These are phyloP conservation scores for Primulina eburnea DNA, from an alignment of 257 asterid genomes.

Conservation along the genomic window DNA sequence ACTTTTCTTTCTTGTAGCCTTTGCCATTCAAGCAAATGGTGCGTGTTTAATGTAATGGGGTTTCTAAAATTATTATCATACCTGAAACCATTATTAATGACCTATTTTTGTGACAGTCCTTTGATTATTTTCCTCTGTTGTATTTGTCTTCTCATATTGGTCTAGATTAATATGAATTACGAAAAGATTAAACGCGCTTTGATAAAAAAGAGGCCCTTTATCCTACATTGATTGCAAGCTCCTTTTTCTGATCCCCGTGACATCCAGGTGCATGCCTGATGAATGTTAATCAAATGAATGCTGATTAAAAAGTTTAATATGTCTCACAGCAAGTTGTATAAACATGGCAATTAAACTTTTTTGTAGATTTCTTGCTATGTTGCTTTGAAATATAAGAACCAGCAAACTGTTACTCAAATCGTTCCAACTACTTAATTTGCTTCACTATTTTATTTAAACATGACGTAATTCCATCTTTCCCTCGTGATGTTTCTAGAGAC, in stretches of 20 bases:
- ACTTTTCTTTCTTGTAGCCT: too few species aligned
- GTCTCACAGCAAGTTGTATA: background rate
- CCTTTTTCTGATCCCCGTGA: background rate
- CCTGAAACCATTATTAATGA: too few species aligned
- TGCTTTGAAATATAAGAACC: background rate
- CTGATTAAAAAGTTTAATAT: background rate
- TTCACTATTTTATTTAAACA: background rate
- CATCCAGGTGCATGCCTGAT: background rate
- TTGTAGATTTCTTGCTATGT: background rate
- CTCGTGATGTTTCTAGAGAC: slow-evolving; percentile 19
- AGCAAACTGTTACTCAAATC: background rate
- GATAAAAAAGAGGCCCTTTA: background rate
- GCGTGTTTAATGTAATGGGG: too few species aligned
- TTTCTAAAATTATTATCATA: too few species aligned
- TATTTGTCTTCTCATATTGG: too few species aligned
- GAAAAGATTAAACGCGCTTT: background rate
- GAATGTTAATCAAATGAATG: background rate
- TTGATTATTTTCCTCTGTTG: too few species aligned
- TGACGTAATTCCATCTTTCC: background rate
- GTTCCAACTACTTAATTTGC: background rate
- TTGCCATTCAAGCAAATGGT: too few species aligned
- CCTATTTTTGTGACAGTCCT: background rate
- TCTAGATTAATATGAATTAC: background rate
- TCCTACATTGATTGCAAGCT: background rate
- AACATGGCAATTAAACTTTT: background rate